Evolutionary conservation across 1,284 basidiomycete genomes (phyloP).

Genomic region (Anthracocystis walkeri): DNA sequence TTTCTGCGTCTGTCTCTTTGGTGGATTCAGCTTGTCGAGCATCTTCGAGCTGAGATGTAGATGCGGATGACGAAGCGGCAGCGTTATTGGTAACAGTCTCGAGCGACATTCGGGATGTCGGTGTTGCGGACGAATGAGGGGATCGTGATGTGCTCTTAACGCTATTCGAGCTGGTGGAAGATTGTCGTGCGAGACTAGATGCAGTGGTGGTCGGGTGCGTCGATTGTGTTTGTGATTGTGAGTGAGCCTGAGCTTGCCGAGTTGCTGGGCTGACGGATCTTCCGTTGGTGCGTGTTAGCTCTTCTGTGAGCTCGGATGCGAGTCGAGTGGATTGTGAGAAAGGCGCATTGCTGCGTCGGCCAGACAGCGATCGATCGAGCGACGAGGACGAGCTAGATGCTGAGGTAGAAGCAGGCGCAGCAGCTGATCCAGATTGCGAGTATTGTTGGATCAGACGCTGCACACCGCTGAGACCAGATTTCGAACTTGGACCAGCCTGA

Average conservation of each 20-base stretch:
- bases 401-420: not conserved
- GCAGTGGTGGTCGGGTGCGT: conserved; percentile 4
- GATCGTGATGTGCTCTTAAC: not conserved
- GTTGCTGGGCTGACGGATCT: not conserved
- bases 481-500: not conserved
- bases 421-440: conserved; percentile 19
- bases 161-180: conserved; percentile 9
- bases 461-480: conserved; percentile 26
- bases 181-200: conserved; percentile 1
- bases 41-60: conserved; percentile 9
- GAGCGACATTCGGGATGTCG: conserved; percentile 6
- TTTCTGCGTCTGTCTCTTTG: conserved; percentile 24
- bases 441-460: conserved; percentile 50
- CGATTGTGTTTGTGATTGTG: conserved; percentile 1
- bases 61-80: conserved; percentile 6
- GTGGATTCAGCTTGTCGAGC: not conserved
- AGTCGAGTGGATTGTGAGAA: conserved; percentile 6
- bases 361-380: conserved; percentile 17
- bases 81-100: conserved; percentile 5
- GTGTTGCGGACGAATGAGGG: conserved; percentile 7
- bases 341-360: conserved; percentile 7
- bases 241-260: not conserved
- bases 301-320: not conserved
- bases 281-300: not conserved
- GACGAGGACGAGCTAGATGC: conserved; percentile 10